Evolutionary conservation across 2,329 filamentous ascomycete genomes (phyloP), one percentile per base, ranked within the genome.

Genomic region (Aspergillus ochraceus): DNA sequence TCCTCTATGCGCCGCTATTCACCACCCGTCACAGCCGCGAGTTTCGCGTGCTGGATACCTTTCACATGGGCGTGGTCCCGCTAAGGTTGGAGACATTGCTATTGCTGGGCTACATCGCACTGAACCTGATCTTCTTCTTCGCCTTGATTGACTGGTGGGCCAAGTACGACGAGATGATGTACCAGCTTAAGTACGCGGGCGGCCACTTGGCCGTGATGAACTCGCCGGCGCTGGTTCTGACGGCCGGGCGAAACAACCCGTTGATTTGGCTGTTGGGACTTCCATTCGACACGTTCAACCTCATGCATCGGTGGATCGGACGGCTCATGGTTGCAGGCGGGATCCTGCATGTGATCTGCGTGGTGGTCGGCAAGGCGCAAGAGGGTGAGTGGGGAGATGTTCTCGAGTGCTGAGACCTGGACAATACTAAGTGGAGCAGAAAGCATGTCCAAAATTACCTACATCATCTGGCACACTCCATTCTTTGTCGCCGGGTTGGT

Each of bases 261-360:
- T 81, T 97, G 55, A 96, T 97, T 70, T 75, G 80, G 5, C 73
- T 95, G 30, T 83, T 97, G 57, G 86, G 89, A 64, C 88, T 97
- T 70, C 91, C 90, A 70, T 98, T 97, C 76, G 94, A 98, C 75
- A 93, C 92, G 0, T 97, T 96, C 83, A 97, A 97, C 74, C 86
- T 94, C 11, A 80, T 93, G 59, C 91, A 95, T 76, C 86, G 91
- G 62, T 95, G 90, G 90, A 85, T 90, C 62, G 91, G 90, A 22
- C 85, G 91, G 26, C 84, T 92, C 45, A 85, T 90, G 30, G 84
- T 90, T 12, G 59, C 87, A 9, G 88, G 93, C 71, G 79, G 84
- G 6, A 67, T 91, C 50, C 79, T 90, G 24, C 91, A 96, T 75
- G 88, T 88, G 46, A 57, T 62, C 36, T 66, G 64, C 30, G 71